Evolutionary conservation across 2,329 filamentous ascomycete species (phyloP).

Genomic region (Curvularia sp.): DNA sequence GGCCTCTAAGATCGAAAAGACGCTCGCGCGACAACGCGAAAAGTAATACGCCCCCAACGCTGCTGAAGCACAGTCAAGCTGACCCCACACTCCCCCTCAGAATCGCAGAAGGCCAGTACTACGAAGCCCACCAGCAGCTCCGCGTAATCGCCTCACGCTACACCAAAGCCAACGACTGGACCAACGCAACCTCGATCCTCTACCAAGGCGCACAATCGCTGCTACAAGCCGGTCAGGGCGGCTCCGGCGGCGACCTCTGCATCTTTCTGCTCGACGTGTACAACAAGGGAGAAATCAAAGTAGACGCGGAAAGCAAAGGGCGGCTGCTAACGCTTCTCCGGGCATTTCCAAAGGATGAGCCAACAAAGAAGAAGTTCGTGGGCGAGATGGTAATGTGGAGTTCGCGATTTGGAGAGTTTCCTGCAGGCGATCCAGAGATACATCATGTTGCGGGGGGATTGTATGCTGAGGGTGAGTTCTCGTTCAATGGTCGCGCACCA

Average conservation of each 20-base stretch:
- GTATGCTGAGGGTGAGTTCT: conserved; percentile 74
- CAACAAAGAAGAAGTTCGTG: conserved; percentile 91
- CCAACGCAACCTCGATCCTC: conserved; percentile 85
- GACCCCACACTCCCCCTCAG: conserved; percentile 53
- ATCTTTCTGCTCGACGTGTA: conserved; percentile 90
- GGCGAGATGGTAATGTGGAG: conserved; percentile 91
- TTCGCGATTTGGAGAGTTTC: conserved; percentile 81
- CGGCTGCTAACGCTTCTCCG: conserved; percentile 79
- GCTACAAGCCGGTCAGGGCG: conserved; percentile 89
- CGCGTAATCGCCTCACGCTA: conserved; percentile 94
- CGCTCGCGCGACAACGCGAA: conserved; percentile 77
- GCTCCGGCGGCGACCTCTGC: conserved; percentile 88
- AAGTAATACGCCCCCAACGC: conserved; percentile 59
- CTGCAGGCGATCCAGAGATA: conserved; percentile 90
- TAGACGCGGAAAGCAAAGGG: conserved; percentile 76
- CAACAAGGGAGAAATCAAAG: conserved; percentile 80
- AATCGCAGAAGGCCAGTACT: conserved; percentile 90
- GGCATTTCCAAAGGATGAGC: conserved; percentile 82
- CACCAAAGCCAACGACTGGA: conserved; percentile 85
- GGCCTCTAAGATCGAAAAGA: conserved; percentile 70
- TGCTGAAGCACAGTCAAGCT: conserved; percentile 6
- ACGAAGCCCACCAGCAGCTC: conserved; percentile 98
- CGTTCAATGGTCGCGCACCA: too few relatives aligned
- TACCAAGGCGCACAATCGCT: conserved; percentile 83
- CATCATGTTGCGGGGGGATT: conserved; percentile 90